Evolutionary conservation across 495 filamentous ascomycete genomes (phyloP), one percentile per base, ranked within the genome.

Genomic region (Parachaetomium inaequale): DNA sequence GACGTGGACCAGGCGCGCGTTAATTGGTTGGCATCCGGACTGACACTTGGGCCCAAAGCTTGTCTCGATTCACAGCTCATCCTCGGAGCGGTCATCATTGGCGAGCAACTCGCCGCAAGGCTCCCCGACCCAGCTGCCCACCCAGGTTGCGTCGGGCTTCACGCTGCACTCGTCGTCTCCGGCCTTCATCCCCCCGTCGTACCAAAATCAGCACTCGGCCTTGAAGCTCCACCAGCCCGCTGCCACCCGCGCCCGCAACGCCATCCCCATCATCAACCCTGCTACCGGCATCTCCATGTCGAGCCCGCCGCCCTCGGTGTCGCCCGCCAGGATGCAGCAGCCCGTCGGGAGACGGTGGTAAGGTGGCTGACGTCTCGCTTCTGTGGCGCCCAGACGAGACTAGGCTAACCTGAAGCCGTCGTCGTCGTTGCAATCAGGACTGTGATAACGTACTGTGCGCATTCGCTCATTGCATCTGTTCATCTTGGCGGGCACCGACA

Each of bases 251-350:
- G 86, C 88, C 65, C 90, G 93, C 67, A 98, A 96, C 72, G 91
- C 94, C 67, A 99, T 99, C 67, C 95, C 94, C 19, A 99, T 99
- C 73, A 88, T 99, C 77, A 96, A 99, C 82, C 94, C 94, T 36
- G 88, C 81, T 63, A 98, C 95, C 34, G 92, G 94, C 63, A 85
- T 93, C 76, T 85, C 84, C 65, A 82, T 96, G 76, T 84, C 92
- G 36, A 96, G 92, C 79, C 95, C 94, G 66, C 93, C 94, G 3
- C 88, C 85, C 53, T 96, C 91, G 61, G 88, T 96, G 68, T 94
- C 92, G 54, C 91, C 92, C 58, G 86, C 80, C 72, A 83, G 91
- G 79, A 88, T 93, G 88, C 89, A 92, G 60, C 68, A 49, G 80
- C 87, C 63, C 43, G 70, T 78, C 59, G 70, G 70, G 64, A 74